Conservation (phyloP, 257 asterid species). For the Solanum bukasovii region DNA sequence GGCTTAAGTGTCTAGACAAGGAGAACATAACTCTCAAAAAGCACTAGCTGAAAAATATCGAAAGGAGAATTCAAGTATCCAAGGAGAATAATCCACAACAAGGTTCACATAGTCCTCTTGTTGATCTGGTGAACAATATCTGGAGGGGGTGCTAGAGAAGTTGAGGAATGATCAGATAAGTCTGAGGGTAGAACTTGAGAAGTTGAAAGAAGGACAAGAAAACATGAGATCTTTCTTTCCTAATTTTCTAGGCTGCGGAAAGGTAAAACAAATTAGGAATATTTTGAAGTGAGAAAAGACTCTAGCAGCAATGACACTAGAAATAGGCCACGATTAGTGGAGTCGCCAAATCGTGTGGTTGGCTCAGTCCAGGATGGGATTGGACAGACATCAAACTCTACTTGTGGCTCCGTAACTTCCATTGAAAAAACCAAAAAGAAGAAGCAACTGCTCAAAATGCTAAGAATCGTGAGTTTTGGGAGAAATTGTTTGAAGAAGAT, state of each 20-base stretch:
- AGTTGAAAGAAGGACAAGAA: background rate
- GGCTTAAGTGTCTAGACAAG: too few species aligned
- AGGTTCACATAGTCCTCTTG: too few species aligned
- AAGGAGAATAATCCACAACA: too few species aligned
- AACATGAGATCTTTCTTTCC: slow-evolving; percentile 8
- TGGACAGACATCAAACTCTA: slow-evolving; percentile 3
- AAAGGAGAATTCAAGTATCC: too few species aligned
- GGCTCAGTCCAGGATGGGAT: background rate
- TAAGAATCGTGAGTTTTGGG: slow-evolving; percentile 18
- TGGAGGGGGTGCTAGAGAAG: too few species aligned
- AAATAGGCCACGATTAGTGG: background rate
- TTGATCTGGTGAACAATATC: too few species aligned
- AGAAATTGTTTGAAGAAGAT: slow-evolving; percentile 15
- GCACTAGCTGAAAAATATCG: too few species aligned
- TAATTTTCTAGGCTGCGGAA: background rate
- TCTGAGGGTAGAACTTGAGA: too few species aligned
- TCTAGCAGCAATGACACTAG: background rate
- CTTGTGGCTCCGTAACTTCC: slow-evolving; percentile 6
- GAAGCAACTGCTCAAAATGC: background rate
- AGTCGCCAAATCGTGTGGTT: background rate
- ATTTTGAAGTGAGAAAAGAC: slow-evolving; percentile 3
- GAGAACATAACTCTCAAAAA: too few species aligned
- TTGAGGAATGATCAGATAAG: too few species aligned
- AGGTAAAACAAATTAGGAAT: background rate
- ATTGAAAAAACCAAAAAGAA: background rate